Base-by-base conservation (phyloP, 768 basidiomycete genomes). In the Suillus bovinus region DNA sequence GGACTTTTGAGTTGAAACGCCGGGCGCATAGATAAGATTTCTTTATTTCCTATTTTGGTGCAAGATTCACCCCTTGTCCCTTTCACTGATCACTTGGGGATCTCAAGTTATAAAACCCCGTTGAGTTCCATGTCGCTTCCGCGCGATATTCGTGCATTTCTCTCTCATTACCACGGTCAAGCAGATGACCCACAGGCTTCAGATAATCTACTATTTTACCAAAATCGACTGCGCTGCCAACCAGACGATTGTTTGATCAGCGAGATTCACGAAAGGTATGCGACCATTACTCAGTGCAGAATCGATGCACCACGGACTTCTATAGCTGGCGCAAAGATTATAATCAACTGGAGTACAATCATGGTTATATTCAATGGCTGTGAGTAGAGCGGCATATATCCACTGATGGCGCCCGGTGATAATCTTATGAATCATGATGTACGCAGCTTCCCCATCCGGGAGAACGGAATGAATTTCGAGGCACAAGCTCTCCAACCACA, bases 321-420 rank as follows among this genome's bases (percentile, higher is more conserved):
- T 62, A 27, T 59, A 91, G 90, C 67, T 92, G 89, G 88, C 67
- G 79, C 60, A 85, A 84, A 6, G 80, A 91, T 68, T 88, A 87
- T 66, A 69, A 74, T 34, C 82, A 78, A 63, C 77, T 93, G 34
- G 91, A 93, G 71, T 72, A 77, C 65, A 85, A 86, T 61, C 91
- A 92, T 68, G 86, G 85, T 1, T 91, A 83, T 71, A 88, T 92
- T 49, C 90, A 92, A 69, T 92, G 91, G 90, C 72, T 92, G 86
- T 91, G 75, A 68, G 89, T 77, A 47, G 38, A 24, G 36, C 27
- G 27, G 55, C 22, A 27, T 29, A 27, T 36, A 9, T 36, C 46
- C 24, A 16, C 20, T 20, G 53, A 41, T 6, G 20, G 41, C 34
- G 58, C 42, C n/a, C 36, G 56, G 13, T 16, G 24, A 47, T 46